Evolutionary conservation across 2,329 filamentous ascomycete species (phyloP).

Genomic region (Penicillium rolfsii): DNA sequence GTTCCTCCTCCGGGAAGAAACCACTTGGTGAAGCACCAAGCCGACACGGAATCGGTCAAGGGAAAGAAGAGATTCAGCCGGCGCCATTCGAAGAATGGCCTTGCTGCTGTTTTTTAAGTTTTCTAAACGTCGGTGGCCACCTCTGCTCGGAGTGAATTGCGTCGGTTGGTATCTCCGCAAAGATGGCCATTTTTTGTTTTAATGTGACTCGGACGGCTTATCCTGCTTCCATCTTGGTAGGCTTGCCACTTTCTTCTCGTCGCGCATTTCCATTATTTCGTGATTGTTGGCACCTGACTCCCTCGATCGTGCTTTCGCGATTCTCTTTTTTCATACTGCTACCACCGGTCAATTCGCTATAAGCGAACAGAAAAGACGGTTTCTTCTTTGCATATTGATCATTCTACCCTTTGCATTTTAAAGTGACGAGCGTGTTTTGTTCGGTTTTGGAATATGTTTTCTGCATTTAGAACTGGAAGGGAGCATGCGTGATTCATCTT

Average conservation of each 20-base stretch:
- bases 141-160: not conserved
- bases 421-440: conserved; percentile 32
- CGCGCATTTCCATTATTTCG: not conserved
- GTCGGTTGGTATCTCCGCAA: not conserved
- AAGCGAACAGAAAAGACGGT: conserved; percentile 15
- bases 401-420: conserved; percentile 30
- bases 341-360: not conserved
- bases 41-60: conserved; percentile 59
- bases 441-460: conserved; percentile 27
- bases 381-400: conserved; percentile 26
- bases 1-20: conserved; percentile 49
- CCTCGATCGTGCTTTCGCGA: not conserved
- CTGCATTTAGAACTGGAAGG: conserved; percentile 34
- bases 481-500: conserved; percentile 27
- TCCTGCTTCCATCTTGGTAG: not conserved
- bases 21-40: conserved; percentile 48
- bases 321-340: not conserved
- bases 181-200: not conserved
- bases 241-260: not conserved
- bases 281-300: not conserved
- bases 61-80: conserved; percentile 78
- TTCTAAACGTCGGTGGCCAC: conserved; percentile 59
- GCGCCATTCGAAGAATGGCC: conserved; percentile 89
- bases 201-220: not conserved
- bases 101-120: conserved; percentile 78